Evolutionary conservation across 352 stramenopile species (phyloP).

Genomic region (Pythium diclinum): DNA sequence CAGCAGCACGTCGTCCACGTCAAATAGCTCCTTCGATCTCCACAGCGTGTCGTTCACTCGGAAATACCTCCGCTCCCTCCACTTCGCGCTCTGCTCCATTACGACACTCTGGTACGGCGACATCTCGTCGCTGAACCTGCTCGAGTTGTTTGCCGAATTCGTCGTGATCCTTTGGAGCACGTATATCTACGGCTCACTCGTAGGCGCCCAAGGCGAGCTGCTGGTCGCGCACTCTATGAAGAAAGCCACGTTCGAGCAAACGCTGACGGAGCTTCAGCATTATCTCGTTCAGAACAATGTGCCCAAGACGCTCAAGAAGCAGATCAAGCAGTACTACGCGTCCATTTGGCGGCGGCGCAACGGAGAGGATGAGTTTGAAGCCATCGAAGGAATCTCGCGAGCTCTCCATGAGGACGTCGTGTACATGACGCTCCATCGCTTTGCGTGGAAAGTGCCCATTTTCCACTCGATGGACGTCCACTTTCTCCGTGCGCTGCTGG

Average conservation of each 20-base stretch:
- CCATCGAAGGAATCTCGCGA: slow-evolving; percentile 43
- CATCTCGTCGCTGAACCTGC: slow-evolving; percentile 62
- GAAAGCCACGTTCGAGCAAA: slow-evolving; percentile 64
- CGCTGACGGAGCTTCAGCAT: slow-evolving; percentile 58
- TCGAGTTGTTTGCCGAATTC: slow-evolving; percentile 59
- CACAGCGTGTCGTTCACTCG: slow-evolving; percentile 34
- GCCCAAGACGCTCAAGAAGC: slow-evolving; percentile 57
- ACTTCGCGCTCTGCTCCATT: slow-evolving; percentile 64
- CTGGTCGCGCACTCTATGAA: slow-evolving; percentile 41
- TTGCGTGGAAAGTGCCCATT: slow-evolving; percentile 45
- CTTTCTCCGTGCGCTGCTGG: slow-evolving; percentile 57
- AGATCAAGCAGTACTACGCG: slow-evolving; percentile 71
- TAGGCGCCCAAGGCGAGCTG: slow-evolving; percentile 55
- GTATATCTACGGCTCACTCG: slow-evolving; percentile 68
- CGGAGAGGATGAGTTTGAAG: slow-evolving; percentile 53
- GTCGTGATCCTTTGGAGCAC: slow-evolving; percentile 56
- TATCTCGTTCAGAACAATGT: slow-evolving; percentile 71
- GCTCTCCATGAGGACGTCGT: slow-evolving; percentile 62
- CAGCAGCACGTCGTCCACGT: slow-evolving; percentile 11
- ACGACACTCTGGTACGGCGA: slow-evolving; percentile 72
- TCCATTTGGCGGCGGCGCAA: slow-evolving; percentile 53
- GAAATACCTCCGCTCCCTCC: slow-evolving; percentile 65
- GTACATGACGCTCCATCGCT: slow-evolving; percentile 44
- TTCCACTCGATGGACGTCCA: slow-evolving; percentile 55
- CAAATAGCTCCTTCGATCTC: slow-evolving; percentile 21